These are phyloP conservation scores for Pseudogymnoascus sp. DNA, from an alignment of 2,329 filamentous ascomycete species.

Conservation along the genomic window DNA sequence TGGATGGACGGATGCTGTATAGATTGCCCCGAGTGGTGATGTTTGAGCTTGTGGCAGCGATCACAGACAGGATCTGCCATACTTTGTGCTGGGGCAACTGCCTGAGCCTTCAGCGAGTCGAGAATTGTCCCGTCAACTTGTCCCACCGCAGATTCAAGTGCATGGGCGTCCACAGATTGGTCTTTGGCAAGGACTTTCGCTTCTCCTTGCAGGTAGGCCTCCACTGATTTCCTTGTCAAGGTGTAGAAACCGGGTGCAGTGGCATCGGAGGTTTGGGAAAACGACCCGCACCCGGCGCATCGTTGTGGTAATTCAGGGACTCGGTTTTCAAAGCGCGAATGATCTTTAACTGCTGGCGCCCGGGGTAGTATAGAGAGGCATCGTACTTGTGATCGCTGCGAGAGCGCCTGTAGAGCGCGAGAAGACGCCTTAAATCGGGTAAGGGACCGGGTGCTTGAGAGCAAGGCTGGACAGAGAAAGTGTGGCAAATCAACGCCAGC, in stretches of 20 bases:
- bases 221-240: constrained; percentile 45
- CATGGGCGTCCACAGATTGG: background rate
- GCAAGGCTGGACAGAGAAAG: constrained; percentile 43
- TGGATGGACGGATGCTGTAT: constrained; percentile 78
- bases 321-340: background rate
- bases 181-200: background rate
- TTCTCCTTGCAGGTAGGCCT: constrained; percentile 39
- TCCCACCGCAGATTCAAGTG: constrained; percentile 4
- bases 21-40: constrained; percentile 65
- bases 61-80: constrained; percentile 64
- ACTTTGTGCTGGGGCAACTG: constrained; percentile 13
- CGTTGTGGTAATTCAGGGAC: constrained; percentile 43
- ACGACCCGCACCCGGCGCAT: constrained; percentile 60
- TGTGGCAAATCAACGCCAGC: constrained; percentile 37
- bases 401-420: background rate
- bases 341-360: background rate
- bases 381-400: background rate
- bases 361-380: background rate
- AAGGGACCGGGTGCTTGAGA: constrained; percentile 10
- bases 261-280: constrained; percentile 50
- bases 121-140: background rate
- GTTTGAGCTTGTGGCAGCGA: constrained; percentile 74
- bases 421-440: background rate
- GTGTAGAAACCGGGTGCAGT: constrained; percentile 53
- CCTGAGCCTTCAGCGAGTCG: background rate